Conservation (phyloP, 1,284 basidiomycete species). For the Inonotus hispidus region DNA sequence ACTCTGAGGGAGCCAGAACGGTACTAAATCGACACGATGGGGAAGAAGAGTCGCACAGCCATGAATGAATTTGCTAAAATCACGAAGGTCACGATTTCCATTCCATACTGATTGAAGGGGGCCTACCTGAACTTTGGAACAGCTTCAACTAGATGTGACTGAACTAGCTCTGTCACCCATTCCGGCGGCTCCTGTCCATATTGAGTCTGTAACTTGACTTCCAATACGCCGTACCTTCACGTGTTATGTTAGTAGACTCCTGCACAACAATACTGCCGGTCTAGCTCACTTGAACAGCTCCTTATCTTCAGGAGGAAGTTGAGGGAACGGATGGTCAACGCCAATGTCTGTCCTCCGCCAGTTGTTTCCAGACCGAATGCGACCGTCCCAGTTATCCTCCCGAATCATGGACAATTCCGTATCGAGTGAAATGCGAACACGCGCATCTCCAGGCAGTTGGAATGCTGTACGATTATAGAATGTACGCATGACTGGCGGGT, state of each 20-base stretch:
- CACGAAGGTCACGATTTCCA: conserved; percentile 14
- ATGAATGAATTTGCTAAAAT: conserved; percentile 89
- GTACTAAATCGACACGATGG: conserved; percentile 94
- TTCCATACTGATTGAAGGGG: too few relatives aligned
- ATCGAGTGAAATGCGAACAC: conserved; percentile 96
- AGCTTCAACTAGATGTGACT: conserved; percentile 90
- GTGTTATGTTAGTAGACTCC: background rate
- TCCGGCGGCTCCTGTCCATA: conserved; percentile 93
- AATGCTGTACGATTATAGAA: conserved; percentile 99
- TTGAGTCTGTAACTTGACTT: conserved; percentile 97
- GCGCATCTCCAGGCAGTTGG: conserved; percentile 96
- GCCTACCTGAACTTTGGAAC: conserved; percentile 83
- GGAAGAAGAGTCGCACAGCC: conserved; percentile 93
- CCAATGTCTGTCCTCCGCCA: conserved; percentile 95
- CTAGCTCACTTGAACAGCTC: conserved; percentile 82
- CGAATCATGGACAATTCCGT: conserved; percentile 92
- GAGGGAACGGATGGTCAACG: conserved; percentile 87
- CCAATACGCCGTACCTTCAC: conserved; percentile 77
- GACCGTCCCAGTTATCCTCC: conserved; percentile 96
- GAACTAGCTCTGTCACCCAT: conserved; percentile 95
- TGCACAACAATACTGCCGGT: background rate
- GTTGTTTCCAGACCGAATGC: conserved; percentile 73
- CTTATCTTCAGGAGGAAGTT: conserved; percentile 75
- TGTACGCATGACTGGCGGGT: conserved; percentile 79
- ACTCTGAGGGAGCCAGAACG: conserved; percentile 98